Evolutionary conservation across 495 filamentous ascomycete genomes (phyloP).

Genomic region (Penicillium goetzii): DNA sequence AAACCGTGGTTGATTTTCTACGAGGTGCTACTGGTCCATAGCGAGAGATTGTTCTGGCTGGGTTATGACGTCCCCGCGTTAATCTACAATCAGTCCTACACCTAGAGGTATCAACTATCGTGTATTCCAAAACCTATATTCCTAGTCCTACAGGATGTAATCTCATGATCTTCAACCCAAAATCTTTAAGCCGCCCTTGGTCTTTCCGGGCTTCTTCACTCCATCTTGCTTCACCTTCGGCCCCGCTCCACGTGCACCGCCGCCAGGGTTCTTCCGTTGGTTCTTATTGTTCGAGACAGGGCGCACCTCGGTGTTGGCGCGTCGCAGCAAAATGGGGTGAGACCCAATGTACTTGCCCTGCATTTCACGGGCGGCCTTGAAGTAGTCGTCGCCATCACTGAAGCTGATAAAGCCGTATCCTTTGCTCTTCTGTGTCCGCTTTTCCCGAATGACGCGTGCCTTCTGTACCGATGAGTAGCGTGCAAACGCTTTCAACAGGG

Average conservation of each 20-base stretch:
- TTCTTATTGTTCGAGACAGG: constrained; percentile 56
- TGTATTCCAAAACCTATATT: not conserved
- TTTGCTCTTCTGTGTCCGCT: constrained; percentile 91
- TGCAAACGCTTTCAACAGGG: constrained; percentile 87
- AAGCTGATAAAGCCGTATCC: constrained; percentile 97
- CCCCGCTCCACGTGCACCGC: constrained; percentile 36
- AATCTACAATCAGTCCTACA: not conserved
- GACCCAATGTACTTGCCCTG: constrained; percentile 98
- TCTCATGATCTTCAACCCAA: constrained; percentile 59
- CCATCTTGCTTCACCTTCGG: constrained; percentile 62
- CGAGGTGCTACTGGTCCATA: not conserved
- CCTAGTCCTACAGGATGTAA: not conserved
- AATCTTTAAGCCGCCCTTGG: constrained; percentile 75
- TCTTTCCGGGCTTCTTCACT: constrained; percentile 79
- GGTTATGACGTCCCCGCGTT: not conserved
- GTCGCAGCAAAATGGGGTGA: constrained; percentile 83
- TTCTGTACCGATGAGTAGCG: constrained; percentile 87
- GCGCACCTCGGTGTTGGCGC: constrained; percentile 89
- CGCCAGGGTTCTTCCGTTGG: constrained; percentile 49
- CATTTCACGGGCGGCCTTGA: constrained; percentile 95
- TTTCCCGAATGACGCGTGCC: constrained; percentile 93
- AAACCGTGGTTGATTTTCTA: not conserved
- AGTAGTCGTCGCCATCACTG: constrained; percentile 92
- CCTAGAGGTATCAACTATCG: not conserved
- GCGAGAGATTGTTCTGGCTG: not conserved